A percentile compares a stretch with the other conserved stretches of the same genome.
Conservation (phyloP, 2,329 filamentous ascomycete genomes). For the Tolypocladium guangdongense region DNA sequence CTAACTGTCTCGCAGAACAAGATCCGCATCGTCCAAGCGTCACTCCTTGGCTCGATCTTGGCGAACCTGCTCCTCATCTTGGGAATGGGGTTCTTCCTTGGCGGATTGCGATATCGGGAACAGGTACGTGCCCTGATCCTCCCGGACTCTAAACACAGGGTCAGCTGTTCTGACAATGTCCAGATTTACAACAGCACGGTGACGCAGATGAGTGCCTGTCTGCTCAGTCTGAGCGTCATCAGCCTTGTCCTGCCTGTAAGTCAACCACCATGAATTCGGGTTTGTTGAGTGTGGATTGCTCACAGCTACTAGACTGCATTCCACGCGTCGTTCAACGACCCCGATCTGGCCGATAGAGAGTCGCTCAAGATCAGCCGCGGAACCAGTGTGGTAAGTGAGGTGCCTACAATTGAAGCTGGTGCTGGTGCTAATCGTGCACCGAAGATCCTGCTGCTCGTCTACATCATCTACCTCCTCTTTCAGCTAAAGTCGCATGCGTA, state of each 20-base stretch:
- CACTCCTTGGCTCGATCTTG: conserved; percentile 78
- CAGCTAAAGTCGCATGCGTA: conserved; percentile 88
- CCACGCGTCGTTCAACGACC: conserved; percentile 69
- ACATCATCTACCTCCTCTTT: conserved; percentile 75
- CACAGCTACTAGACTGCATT: conserved; percentile 66
- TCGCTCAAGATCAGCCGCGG: conserved; percentile 81
- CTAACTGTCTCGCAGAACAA: conserved; percentile 41
- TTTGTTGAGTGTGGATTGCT: not conserved
- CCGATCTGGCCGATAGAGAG: conserved; percentile 49
- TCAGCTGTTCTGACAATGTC: not conserved
- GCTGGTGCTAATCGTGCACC: not conserved
- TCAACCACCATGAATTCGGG: conserved; percentile 1
- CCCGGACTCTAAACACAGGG: not conserved
- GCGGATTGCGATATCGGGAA: conserved; percentile 77
- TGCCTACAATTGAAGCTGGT: not conserved
- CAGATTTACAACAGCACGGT: conserved; percentile 90
- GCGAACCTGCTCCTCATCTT: conserved; percentile 81
- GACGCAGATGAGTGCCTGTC: conserved; percentile 90
- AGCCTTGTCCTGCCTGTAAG: conserved; percentile 72
- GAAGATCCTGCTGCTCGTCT: conserved; percentile 67
- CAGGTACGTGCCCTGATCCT: conserved; percentile 30
- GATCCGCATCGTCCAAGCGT: conserved; percentile 86
- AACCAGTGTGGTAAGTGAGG: conserved; percentile 62
- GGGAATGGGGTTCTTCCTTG: conserved; percentile 83
- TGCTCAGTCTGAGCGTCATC: conserved; percentile 82